These are phyloP conservation scores for California macrophylla DNA, from an alignment of 441 rosid species.

Conservation along the genomic window DNA sequence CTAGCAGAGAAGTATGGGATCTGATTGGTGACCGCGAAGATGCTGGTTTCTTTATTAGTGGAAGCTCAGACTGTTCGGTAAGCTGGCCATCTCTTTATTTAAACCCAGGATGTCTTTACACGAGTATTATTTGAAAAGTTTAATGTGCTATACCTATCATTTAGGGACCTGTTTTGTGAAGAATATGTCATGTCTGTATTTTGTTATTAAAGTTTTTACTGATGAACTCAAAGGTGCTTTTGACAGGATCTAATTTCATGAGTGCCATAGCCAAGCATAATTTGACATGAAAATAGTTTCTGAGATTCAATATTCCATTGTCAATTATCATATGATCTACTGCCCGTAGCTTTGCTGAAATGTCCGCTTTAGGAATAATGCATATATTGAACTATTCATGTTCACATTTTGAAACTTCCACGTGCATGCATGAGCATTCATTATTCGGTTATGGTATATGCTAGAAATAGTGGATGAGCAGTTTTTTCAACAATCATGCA, in stretches of 20 bases:
- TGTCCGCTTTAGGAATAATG: neutral
- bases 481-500: conserved; percentile 25
- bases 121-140: conserved; percentile 6
- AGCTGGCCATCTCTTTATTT: conserved; percentile 21
- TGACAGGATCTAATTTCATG: neutral
- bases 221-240: conserved; percentile 9
- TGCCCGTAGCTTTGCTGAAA: neutral
- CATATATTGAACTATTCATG: neutral
- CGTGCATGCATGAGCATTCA: neutral
- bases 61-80: conserved; percentile 90
- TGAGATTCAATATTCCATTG: neutral
- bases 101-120: conserved; percentile 9
- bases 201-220: neutral
- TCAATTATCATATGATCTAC: neutral
- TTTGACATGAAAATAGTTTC: neutral
- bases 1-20: conserved; percentile 97
- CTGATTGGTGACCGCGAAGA: conserved; percentile 97
- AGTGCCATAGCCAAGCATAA: neutral
- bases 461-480: neutral
- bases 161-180: neutral
- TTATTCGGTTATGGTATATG: neutral
- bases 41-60: conserved; percentile 99
- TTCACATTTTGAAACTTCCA: neutral
- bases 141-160: neutral
- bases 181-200: neutral